Base-by-base conservation (phyloP, 208 protist genomes). In the Novymonas esmeraldas region DNA sequence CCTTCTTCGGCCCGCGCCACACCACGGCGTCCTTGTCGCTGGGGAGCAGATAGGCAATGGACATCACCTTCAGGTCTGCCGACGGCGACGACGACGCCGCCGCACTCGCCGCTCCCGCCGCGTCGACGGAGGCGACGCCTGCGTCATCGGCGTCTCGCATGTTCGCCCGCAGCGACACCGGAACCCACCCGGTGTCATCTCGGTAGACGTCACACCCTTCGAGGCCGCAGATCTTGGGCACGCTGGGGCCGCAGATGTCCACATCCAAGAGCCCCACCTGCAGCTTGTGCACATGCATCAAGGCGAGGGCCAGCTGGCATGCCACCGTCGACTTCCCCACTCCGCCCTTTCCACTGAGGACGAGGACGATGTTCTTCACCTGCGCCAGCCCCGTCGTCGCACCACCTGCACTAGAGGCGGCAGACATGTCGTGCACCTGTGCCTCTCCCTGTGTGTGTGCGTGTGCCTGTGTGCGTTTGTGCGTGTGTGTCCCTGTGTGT, bases 311-410 rank as follows among this genome's bases (percentile, higher is more conserved):
- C 5, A 99, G 82, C 83, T 99, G 98, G 51, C 96, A 87, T 20
- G 98, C 90, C 13, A 99, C 89, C 10, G 99, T 99, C 16, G 92
- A 98, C 74, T 99, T 99, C 7, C 99, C 98, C 0, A 99, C 98
- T 22, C 97, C 98, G 33, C 98, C 99, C 68, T 99, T 99, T 26
- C 99, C 99, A 31, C 96, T 99, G 7, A 99, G 86, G 46, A 99
- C 96, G 6, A 99, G 84, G 42, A 99, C 74, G 62, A 99, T 99
- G 70, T 99, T 76, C 64, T 96, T 90, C 26, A 99, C 95, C 18
- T 60, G 51, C 63, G 18, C 50, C 87, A 68, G 14, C 75, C 69
- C 29, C 20, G 58, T 24, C 61, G 54, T 24, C 11, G 22, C 64
- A 13, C 24, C 36, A 3, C 38, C 11, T 11, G 56, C 38, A 16